Evolutionary conservation across 306 rosid species (phyloP).

Genomic region (Castanea sativa): DNA sequence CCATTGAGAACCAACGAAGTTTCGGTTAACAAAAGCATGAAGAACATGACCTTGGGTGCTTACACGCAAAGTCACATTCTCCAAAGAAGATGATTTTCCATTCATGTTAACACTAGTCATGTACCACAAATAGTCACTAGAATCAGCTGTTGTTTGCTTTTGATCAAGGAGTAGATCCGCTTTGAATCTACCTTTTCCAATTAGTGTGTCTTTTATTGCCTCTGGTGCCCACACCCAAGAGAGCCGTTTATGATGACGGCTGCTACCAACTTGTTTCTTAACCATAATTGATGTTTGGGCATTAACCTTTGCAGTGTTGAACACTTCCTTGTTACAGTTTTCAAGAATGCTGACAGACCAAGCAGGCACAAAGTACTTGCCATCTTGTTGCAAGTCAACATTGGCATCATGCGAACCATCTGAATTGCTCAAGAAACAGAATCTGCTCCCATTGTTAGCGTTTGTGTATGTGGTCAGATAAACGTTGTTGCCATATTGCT

Average conservation of each 20-base stretch:
- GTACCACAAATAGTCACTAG: conserved; percentile 61
- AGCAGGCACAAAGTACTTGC: neutral
- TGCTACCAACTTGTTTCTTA: too few species aligned
- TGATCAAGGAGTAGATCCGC: conserved; percentile 35
- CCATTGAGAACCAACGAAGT: conserved; percentile 50
- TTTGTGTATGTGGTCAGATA: neutral
- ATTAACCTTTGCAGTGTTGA: conserved; percentile 27
- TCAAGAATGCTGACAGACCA: conserved; percentile 25
- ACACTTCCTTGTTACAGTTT: conserved; percentile 18
- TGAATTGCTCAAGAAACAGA: conserved; percentile 19
- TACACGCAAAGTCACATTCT: neutral
- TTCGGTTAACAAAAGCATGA: conserved; percentile 47
- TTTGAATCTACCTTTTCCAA: conserved; percentile 15
- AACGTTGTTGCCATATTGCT: neutral
- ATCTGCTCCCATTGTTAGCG: neutral
- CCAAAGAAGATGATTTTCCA: too few species aligned
- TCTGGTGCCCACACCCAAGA: conserved; percentile 47
- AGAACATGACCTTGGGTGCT: conserved; percentile 26
- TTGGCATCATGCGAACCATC: neutral
- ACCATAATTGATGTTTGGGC: neutral
- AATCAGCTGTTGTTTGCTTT: conserved; percentile 37
- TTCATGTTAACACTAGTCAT: conserved; percentile 33
- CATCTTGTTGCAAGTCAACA: neutral
- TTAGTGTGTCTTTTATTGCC: conserved; percentile 23
- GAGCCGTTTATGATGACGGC: neutral